A percentile compares a stretch with the other conserved stretches of the same genome.
Evolutionary conservation across 2,329 filamentous ascomycete species (phyloP).

Genomic region (Stylonectria norvegica): DNA sequence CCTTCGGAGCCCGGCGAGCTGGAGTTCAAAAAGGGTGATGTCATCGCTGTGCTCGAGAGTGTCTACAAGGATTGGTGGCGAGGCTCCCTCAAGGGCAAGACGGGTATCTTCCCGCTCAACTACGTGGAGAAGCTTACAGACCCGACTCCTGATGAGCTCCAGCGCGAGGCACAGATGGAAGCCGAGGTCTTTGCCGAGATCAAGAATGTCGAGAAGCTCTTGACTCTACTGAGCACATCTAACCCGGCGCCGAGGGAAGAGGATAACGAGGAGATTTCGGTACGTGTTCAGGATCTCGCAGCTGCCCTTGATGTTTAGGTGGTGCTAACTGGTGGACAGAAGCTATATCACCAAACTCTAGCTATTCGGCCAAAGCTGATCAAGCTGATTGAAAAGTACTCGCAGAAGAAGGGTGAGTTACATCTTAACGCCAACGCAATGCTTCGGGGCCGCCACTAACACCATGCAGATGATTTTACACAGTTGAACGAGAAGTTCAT

Average conservation of each 20-base stretch:
- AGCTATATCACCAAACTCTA: constrained; percentile 86
- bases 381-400: constrained; percentile 97
- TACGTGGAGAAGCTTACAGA: constrained; percentile 98
- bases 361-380: constrained; percentile 96
- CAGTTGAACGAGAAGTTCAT: constrained; percentile 99
- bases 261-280: constrained; percentile 96
- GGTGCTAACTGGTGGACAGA: constrained; percentile 43
- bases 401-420: constrained; percentile 88
- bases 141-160: constrained; percentile 88
- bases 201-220: constrained; percentile 64
- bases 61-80: constrained; percentile 99
- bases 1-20: constrained; percentile 92
- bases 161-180: constrained; percentile 95
- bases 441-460: too few relatives aligned
- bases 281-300: constrained; percentile 34
- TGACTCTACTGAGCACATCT: constrained; percentile 87
- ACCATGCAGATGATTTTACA: constrained; percentile 80
- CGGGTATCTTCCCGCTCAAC: constrained; percentile 96
- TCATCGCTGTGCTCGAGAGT: constrained; percentile 94
- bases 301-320: not conserved
- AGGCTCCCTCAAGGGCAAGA: constrained; percentile 88
- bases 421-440: too few relatives aligned
- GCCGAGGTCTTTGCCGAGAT: constrained; percentile 63
- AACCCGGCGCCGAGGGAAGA: constrained; percentile 75
- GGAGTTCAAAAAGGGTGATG: constrained; percentile 93